Conservation (phyloP, 345 rosid genomes). For the Aquilaria sinensis region DNA sequence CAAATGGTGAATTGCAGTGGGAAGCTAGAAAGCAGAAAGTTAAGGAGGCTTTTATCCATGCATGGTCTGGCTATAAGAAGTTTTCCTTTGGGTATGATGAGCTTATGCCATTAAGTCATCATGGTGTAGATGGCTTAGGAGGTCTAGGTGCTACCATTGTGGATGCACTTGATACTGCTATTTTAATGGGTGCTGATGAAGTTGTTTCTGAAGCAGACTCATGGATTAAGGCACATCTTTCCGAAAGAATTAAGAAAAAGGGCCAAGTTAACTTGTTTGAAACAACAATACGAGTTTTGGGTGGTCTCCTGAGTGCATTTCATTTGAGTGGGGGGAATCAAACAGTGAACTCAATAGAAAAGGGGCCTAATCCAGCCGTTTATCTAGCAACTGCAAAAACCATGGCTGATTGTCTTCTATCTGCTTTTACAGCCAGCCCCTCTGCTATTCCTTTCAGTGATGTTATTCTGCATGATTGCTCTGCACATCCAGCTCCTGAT, state of each 20-base stretch:
- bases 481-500: slow-evolving; percentile 82
- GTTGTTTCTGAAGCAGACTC: slow-evolving; percentile 79
- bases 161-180: slow-evolving; percentile 97
- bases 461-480: slow-evolving; percentile 63
- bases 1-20: slow-evolving; percentile 47
- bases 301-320: slow-evolving; percentile 97
- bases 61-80: slow-evolving; percentile 92
- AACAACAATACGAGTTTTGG: slow-evolving; percentile 93
- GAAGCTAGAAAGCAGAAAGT: slow-evolving; percentile 59
- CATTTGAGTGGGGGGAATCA: slow-evolving; percentile 84
- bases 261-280: slow-evolving; percentile 98
- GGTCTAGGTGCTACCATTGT: slow-evolving; percentile 97
- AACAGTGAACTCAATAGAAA: slow-evolving; percentile 34
- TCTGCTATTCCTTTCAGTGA: slow-evolving; percentile 83
- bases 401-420: slow-evolving; percentile 82
- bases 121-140: slow-evolving; percentile 82
- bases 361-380: slow-evolving; percentile 63
- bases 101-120: slow-evolving; percentile 76
- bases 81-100: slow-evolving; percentile 92
- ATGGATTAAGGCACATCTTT: slow-evolving; percentile 78
- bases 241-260: slow-evolving; percentile 69
- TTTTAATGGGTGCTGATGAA: slow-evolving; percentile 86
- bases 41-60: slow-evolving; percentile 78
- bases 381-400: slow-evolving; percentile 75
- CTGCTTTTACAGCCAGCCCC: slow-evolving; percentile 82